These are phyloP conservation scores for Meira miltonrushii DNA, from an alignment of 1,284 basidiomycete genomes.

Conservation along the genomic window DNA sequence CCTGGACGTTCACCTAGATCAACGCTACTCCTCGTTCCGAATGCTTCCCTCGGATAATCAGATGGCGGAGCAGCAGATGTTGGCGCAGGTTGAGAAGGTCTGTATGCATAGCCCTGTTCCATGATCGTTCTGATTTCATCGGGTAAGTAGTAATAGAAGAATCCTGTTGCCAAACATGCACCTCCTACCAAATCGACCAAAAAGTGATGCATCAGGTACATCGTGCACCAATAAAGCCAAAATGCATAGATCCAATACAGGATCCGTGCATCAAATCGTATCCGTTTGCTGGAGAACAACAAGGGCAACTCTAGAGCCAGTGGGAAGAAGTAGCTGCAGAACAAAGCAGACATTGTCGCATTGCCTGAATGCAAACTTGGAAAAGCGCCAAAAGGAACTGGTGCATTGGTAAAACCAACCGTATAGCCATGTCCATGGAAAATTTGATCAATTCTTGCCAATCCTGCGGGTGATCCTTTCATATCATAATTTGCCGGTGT, in stretches of 20 bases:
- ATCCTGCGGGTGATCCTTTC: slow-evolving; percentile 80
- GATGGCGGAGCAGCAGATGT: slow-evolving; percentile 7
- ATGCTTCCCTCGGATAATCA: slow-evolving; percentile 8
- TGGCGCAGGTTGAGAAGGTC: slow-evolving; percentile 5
- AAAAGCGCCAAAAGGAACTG: slow-evolving; percentile 93
- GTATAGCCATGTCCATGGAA: slow-evolving; percentile 77
- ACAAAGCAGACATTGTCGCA: slow-evolving; percentile 87
- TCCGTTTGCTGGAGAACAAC: slow-evolving; percentile 1
- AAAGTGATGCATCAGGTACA: slow-evolving; percentile 68
- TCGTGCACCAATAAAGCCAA: slow-evolving; percentile 94
- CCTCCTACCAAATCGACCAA: slow-evolving; percentile 93
- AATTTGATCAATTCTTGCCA: slow-evolving; percentile 83
- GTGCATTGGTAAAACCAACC: slow-evolving; percentile 76
- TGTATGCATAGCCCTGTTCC: slow-evolving; percentile 24
- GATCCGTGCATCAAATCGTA: slow-evolving; percentile 51
- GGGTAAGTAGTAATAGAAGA: slow-evolving; percentile 65
- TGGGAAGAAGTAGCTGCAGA: slow-evolving; percentile 93
- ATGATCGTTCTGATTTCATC: slow-evolving; percentile 40
- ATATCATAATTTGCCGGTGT: slow-evolving; percentile 89
- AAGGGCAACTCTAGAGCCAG: slow-evolving; percentile 22
- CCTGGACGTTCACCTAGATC: neutral
- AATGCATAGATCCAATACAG: slow-evolving; percentile 79
- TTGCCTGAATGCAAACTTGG: slow-evolving; percentile 86
- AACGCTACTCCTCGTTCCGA: slow-evolving; percentile 4
- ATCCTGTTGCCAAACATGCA: slow-evolving; percentile 77